Percentiles rank a stretch among this genome's conserved stretches.
phyloP scores from a whole-genome alignment of 352 stramenopile species.

The Bremia lactucae region DNA sequence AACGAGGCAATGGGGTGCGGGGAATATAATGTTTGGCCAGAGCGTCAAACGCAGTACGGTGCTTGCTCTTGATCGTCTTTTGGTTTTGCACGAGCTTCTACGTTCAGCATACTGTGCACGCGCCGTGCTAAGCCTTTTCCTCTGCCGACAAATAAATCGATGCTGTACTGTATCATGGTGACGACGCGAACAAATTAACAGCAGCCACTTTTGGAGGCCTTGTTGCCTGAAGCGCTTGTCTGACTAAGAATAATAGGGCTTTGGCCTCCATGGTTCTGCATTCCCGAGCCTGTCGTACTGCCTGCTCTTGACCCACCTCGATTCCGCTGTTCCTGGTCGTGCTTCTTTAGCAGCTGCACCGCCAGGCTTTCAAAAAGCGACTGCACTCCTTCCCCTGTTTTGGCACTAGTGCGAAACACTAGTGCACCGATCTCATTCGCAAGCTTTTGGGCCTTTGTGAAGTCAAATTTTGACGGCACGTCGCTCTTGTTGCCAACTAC shows the following conservation, averaged over 20 bases:
- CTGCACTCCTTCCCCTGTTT: constrained; percentile 69
- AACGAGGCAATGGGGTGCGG: too few species aligned
- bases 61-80: constrained; percentile 4
- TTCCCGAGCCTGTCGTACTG: constrained; percentile 12
- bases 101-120: too few species aligned
- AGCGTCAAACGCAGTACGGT: too few species aligned
- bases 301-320: constrained; percentile 33
- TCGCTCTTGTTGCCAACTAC: constrained; percentile 83
- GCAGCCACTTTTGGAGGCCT: constrained; percentile 24
- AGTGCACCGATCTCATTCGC: constrained; percentile 72
- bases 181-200: constrained; percentile 19
- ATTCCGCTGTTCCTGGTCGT: constrained; percentile 49
- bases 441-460: constrained; percentile 57
- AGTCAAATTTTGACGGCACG: constrained; percentile 51
- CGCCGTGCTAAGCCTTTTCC: too few species aligned
- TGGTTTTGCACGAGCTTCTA: too few species aligned
- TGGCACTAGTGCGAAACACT: constrained; percentile 73
- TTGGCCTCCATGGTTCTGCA: constrained; percentile 23
- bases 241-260: constrained; percentile 27
- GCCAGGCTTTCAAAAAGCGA: constrained; percentile 67
- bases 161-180: constrained; percentile 1
- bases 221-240: constrained; percentile 11
- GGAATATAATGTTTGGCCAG: too few species aligned
- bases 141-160: constrained; percentile 6
- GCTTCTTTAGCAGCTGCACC: constrained; percentile 60